Evolutionary conservation across 2,329 filamentous ascomycete species (phyloP), one percentile per base, ranked within the genome.

Genomic region (Penicillium sp.): DNA sequence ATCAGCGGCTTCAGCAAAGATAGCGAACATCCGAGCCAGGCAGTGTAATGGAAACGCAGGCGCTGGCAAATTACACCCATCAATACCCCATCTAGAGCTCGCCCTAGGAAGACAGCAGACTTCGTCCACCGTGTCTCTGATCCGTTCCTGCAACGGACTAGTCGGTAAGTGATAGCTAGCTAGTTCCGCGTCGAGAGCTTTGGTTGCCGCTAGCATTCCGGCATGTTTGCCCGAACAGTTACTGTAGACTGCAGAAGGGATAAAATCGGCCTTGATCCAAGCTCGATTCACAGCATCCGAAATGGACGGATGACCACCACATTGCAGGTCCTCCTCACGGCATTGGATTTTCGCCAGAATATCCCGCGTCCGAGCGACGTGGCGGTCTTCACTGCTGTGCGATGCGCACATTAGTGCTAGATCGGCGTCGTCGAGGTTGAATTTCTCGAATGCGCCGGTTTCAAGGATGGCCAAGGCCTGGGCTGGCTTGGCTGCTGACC

Each of bases 171-270:
- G 71, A 50, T 75, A 75, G 36, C 56, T 59, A 0, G 24, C 47
- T 3, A 66, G 46, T 3, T 55, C 50, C 0, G 58, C 66, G 0
- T 65, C 68, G 0, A 77, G 43, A 0, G 67, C 65, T 27, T 59
- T 64, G 0, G 73, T 64, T 1, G 68, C 75, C 1, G 68, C 73
- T 24, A 76, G 55, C 73, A 77, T 76, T 1, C 70, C 74, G 3
- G 63, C 69, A 52, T 77, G 74, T 36, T 77, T 77, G 1, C 73
- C 75, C 0, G 74, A 76, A 50, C 74, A 77, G 48, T 76, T 76
- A 44, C 71, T 76, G 42, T 63, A 67, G 0, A 75, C 56, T 0
- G 60, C 59, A 0, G 67, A 70, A 0, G 73, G 73, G 0, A 48
- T 56, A 39, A 68, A 71, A 2, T 63, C 72, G 0, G 45, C 45